A percentile compares a stretch with the other conserved stretches of the same genome.
Conservation (phyloP, 495 filamentous ascomycete genomes). For the Cercophora sp. region DNA sequence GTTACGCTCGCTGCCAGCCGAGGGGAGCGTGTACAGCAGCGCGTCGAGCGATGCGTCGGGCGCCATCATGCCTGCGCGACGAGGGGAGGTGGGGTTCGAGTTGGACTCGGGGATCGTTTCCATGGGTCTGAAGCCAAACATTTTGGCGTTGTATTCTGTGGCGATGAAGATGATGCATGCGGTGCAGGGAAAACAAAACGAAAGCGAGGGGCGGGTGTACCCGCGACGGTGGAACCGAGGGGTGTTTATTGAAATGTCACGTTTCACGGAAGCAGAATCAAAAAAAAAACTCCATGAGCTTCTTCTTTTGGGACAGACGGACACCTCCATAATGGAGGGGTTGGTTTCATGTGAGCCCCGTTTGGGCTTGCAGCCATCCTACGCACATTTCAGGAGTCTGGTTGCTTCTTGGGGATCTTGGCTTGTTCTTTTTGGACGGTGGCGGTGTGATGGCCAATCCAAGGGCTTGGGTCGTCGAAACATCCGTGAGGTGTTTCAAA, state of each 20-base stretch:
- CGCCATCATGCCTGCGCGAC: conserved; percentile 1
- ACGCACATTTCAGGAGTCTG: background rate
- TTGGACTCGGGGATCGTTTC: conserved; percentile 19
- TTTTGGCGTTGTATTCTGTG: background rate
- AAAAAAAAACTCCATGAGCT: background rate
- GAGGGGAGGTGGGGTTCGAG: background rate
- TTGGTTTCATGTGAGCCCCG: conserved; percentile 5
- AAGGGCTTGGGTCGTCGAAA: background rate
- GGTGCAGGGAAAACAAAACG: background rate
- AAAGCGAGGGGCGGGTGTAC: background rate
- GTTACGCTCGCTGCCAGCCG: conserved; percentile 1
- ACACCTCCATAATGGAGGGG: background rate
- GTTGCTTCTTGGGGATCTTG: background rate
- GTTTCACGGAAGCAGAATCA: background rate
- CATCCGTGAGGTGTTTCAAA: conserved; percentile 4
- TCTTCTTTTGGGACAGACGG: background rate
- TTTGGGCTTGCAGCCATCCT: background rate
- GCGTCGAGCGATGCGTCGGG: background rate
- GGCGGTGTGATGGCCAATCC: background rate
- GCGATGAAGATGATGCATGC: background rate
- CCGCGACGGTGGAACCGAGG: background rate
- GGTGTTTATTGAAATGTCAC: background rate
- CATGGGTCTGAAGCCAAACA: conserved; percentile 12
- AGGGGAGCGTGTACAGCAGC: conserved; percentile 5
- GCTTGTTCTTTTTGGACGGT: background rate